These are phyloP conservation scores for Fusarium sp. DNA, from an alignment of 2,329 filamentous ascomycete genomes.

Conservation along the genomic window DNA sequence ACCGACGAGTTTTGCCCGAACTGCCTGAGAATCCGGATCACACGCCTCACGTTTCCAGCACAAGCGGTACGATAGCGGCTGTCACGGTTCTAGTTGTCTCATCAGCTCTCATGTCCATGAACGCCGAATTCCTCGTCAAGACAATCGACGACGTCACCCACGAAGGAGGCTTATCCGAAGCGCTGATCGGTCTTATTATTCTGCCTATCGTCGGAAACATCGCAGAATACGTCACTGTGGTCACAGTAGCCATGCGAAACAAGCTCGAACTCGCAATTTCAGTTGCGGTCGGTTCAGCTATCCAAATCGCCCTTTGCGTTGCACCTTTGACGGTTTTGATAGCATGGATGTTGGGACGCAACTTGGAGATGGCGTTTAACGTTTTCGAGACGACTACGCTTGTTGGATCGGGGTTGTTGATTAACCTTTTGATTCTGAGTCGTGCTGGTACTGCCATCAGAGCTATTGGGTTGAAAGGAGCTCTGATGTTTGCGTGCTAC, in stretches of 20 bases:
- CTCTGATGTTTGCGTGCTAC: conserved; percentile 65
- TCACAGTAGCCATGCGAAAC: conserved; percentile 68
- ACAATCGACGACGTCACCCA: conserved; percentile 67
- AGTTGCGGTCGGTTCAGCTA: conserved; percentile 69
- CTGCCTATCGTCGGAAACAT: conserved; percentile 72
- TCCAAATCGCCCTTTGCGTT: conserved; percentile 71
- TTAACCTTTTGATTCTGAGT: conserved; percentile 80
- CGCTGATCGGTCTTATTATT: conserved; percentile 70
- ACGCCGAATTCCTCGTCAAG: conserved; percentile 70
- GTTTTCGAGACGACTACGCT: conserved; percentile 80
- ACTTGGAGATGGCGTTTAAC: conserved; percentile 76
- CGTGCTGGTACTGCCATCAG: conserved; percentile 74
- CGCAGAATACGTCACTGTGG: conserved; percentile 71
- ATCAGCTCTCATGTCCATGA: conserved; percentile 67
- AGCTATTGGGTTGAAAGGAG: conserved; percentile 63
- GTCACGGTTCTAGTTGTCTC: conserved; percentile 63
- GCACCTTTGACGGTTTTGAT: conserved; percentile 69
- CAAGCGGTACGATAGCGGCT: conserved; percentile 52
- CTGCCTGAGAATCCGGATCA: neutral
- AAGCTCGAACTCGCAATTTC: conserved; percentile 72
- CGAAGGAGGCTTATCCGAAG: conserved; percentile 62
- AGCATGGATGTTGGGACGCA: conserved; percentile 66
- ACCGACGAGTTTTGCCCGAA: conserved; percentile 19
- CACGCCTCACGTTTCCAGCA: conserved; percentile 4
- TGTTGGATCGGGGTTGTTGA: conserved; percentile 76